Conservation (phyloP, 2,329 filamentous ascomycete genomes). For the Boeremia exigua region DNA sequence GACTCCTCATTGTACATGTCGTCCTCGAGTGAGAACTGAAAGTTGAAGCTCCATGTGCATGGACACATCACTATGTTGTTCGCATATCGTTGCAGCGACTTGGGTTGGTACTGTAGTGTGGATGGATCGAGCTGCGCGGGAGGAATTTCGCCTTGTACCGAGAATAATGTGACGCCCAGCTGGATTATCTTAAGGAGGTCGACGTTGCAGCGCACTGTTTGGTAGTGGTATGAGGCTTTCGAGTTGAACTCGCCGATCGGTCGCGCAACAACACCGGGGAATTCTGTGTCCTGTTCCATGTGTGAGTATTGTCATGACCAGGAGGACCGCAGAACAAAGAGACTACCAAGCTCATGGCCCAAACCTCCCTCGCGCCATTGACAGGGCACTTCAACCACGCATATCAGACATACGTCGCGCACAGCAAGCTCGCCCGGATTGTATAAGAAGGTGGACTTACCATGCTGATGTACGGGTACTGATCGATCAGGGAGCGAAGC, state of each 20-base stretch:
- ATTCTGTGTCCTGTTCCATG: slow-evolving; percentile 82
- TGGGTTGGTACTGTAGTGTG: slow-evolving; percentile 51
- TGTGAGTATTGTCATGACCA: slow-evolving; percentile 22
- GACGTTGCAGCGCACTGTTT: slow-evolving; percentile 95
- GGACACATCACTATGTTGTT: slow-evolving; percentile 69
- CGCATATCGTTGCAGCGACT: slow-evolving; percentile 57
- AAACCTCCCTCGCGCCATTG: slow-evolving; percentile 9
- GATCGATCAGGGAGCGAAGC: slow-evolving; percentile 81
- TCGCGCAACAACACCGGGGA: slow-evolving; percentile 94
- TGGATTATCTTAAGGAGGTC: slow-evolving; percentile 98
- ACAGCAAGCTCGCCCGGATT: neutral
- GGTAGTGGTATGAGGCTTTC: slow-evolving; percentile 98
- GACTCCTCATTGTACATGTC: slow-evolving; percentile 99
- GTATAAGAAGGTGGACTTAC: slow-evolving; percentile 60
- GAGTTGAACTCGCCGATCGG: slow-evolving; percentile 94
- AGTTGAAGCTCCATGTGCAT: slow-evolving; percentile 99
- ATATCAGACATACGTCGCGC: slow-evolving; percentile 15
- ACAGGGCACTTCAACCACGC: slow-evolving; percentile 16
- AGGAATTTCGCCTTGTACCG: slow-evolving; percentile 84
- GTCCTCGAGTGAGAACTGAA: slow-evolving; percentile 89
- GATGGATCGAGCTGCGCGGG: slow-evolving; percentile 67
- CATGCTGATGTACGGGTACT: slow-evolving; percentile 97
- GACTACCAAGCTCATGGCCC: slow-evolving; percentile 13
- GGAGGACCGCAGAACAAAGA: slow-evolving; percentile 1
- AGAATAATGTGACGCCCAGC: slow-evolving; percentile 92